Base-by-base conservation (phyloP, 306 rosid species). In the Fagus crenata region DNA sequence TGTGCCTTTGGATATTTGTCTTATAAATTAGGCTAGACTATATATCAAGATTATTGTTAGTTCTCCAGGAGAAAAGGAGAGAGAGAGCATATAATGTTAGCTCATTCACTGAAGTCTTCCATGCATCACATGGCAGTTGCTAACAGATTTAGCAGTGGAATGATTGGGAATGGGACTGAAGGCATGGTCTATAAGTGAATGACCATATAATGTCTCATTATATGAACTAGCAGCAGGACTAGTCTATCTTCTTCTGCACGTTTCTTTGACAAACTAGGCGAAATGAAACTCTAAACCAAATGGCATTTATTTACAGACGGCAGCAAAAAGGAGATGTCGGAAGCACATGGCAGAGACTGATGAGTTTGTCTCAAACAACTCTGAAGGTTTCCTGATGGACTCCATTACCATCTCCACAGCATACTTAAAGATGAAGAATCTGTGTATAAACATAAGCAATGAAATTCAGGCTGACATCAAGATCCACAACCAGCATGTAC, bases 311-410 rank as follows among this genome's bases (percentile, higher is more conserved):
- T 63, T 74, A 73, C 89, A 95, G 99, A 87, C 89, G 41, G 97
- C 97, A 15, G 97, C 97, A 6, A 90, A 87, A 85, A 89, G 85
- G 79, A 89, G 96, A 77, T 92, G 97, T 77, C 81, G 96, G 82
- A 90, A 89, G 74, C 93, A 92, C 87, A 91, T 91, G 92, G 81
- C 90, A 41, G 97, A 95, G 89, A 95, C 99, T 5, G 99, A 95
- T 73, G 99, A 95, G 86, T 95, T 92, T 89, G 85, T 92, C 84
- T 89, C 96, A 67, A 87, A 82, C 85, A 85, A 85, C 86, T 68
- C 91, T 56, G 99, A 95, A 82, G 86, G 91, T 76, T 85, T 89
- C 75, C 77, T 76, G 69, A 72, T 88, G 89, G 99, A 95, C 77
- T 75, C 91, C 72, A 75, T 90, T 67, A 90, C 96, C 80, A 88